These are phyloP conservation scores for Xylogone sp. DNA, from an alignment of 2,329 filamentous ascomycete genomes.

Conservation along the genomic window DNA sequence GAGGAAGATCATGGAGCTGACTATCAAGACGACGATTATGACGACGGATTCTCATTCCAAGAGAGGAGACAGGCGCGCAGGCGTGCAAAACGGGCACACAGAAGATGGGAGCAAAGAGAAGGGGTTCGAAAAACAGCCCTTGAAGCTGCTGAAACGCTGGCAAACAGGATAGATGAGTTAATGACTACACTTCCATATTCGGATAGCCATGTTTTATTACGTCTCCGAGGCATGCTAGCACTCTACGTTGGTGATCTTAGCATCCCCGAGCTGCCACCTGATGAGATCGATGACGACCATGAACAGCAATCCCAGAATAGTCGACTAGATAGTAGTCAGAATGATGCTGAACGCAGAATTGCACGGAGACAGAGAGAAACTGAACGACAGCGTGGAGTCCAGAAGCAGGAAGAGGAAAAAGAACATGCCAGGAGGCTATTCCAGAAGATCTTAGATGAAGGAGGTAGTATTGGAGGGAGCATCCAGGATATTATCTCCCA, in stretches of 20 bases:
- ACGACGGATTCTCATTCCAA: constrained; percentile 15
- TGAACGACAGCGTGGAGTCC: constrained; percentile 19
- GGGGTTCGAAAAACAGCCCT: constrained; percentile 20
- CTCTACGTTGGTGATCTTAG: constrained; percentile 72
- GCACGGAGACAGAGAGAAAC: constrained; percentile 13
- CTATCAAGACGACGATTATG: constrained; percentile 19
- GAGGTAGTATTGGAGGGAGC: constrained; percentile 13
- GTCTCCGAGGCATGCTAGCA: constrained; percentile 69
- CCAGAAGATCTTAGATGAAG: constrained; percentile 26
- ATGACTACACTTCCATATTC: constrained; percentile 69
- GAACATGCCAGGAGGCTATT: constrained; percentile 35
- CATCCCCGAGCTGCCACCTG: constrained; percentile 30
- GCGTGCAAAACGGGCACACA: constrained; percentile 13
- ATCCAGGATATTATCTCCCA: constrained; percentile 9
- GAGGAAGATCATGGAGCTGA: too few species aligned
- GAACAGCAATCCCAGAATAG: constrained; percentile 10
- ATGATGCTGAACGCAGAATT: constrained; percentile 15
- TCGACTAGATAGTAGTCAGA: constrained; percentile 1
- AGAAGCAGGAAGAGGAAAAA: constrained; percentile 26
- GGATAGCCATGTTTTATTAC: constrained; percentile 61
- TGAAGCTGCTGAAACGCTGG: constrained; percentile 56
- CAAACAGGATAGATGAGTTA: constrained; percentile 65
- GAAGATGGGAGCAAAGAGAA: constrained; percentile 24
- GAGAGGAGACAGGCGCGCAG: constrained; percentile 12
- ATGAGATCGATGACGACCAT: constrained; percentile 14